These are phyloP conservation scores for Acer campestre DNA, from an alignment of 345 rosid species.

Conservation along the genomic window DNA sequence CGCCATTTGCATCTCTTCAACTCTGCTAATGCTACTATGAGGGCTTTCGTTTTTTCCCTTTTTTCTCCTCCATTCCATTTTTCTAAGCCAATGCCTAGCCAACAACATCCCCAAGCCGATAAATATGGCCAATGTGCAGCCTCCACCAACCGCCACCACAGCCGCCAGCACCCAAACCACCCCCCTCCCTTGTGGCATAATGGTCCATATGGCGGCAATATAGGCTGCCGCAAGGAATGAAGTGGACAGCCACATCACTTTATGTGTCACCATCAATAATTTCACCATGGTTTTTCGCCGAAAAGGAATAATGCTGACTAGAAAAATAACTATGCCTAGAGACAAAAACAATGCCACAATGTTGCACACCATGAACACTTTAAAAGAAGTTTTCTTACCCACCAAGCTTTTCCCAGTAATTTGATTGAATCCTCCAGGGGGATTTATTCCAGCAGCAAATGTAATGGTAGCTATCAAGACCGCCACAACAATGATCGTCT, in stretches of 20 bases:
- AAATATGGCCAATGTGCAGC: slow-evolving; percentile 36
- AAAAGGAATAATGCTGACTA: slow-evolving; percentile 69
- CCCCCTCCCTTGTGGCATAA: slow-evolving; percentile 40
- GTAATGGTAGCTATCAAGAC: slow-evolving; percentile 63
- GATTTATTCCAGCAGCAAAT: slow-evolving; percentile 69
- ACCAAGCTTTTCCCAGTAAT: slow-evolving; percentile 29
- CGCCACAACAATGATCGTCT: slow-evolving; percentile 57
- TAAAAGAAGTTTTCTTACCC: slow-evolving; percentile 44
- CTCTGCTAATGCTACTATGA: slow-evolving; percentile 33
- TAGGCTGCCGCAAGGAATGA: slow-evolving; percentile 64
- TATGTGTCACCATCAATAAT: slow-evolving; percentile 52
- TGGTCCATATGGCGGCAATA: slow-evolving; percentile 56
- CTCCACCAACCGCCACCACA: slow-evolving; percentile 42
- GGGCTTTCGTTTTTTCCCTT: slow-evolving; percentile 32
- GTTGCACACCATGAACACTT: slow-evolving; percentile 62
- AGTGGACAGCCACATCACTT: slow-evolving; percentile 58
- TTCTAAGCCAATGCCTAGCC: slow-evolving; percentile 42
- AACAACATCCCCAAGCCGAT: slow-evolving; percentile 41
- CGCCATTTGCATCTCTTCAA: slow-evolving; percentile 41
- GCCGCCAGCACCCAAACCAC: slow-evolving; percentile 42
- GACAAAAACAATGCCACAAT: slow-evolving; percentile 57
- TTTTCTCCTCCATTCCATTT: slow-evolving; percentile 44
- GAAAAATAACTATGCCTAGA: slow-evolving; percentile 53
- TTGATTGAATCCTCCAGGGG: slow-evolving; percentile 66
- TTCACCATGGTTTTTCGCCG: slow-evolving; percentile 51